phyloP scores from a whole-genome alignment of 108 stramenopile genomes.

The Fistulifera pelliculosa region DNA sequence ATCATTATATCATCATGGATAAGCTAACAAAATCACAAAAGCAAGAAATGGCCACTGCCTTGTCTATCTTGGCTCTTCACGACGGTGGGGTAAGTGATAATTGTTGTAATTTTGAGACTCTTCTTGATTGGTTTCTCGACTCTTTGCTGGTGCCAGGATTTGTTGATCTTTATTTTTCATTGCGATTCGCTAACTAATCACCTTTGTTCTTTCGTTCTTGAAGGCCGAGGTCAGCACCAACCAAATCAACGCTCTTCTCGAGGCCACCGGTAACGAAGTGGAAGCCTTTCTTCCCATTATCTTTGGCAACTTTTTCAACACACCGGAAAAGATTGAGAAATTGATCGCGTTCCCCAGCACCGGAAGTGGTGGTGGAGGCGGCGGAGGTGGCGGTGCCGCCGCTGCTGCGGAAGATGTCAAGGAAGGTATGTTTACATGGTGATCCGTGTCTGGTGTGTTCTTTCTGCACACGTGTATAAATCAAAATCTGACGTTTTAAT shows the following conservation, averaged over 20 bases:
- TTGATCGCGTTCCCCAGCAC: slow-evolving; percentile 75
- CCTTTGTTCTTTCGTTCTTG: not conserved
- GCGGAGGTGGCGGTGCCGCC: slow-evolving; percentile 58
- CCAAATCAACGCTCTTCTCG: slow-evolving; percentile 79
- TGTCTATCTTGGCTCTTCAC: slow-evolving; percentile 89
- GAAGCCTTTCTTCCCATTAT: slow-evolving; percentile 94
- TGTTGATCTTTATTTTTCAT: slow-evolving; percentile 6
- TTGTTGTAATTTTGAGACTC: no score
- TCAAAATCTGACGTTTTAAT: no score
- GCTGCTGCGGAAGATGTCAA: slow-evolving; percentile 65
- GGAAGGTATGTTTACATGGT: slow-evolving; percentile 13
- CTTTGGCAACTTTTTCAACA: slow-evolving; percentile 77
- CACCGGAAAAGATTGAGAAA: slow-evolving; percentile 69
- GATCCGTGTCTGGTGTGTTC: no score
- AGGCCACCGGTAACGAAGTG: slow-evolving; percentile 93
- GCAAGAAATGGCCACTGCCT: slow-evolving; percentile 87
- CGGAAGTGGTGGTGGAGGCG: slow-evolving; percentile 77
- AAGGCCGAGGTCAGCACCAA: slow-evolving; percentile 87
- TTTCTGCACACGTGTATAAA: no score
- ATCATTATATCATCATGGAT: slow-evolving; percentile 49
- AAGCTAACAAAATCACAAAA: slow-evolving; percentile 81
- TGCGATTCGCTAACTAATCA: not conserved
- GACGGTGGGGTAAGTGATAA: slow-evolving; percentile 80
- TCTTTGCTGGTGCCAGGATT: not conserved
- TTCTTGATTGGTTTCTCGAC: not conserved